Conservation (phyloP, 495 filamentous ascomycete species). For the Neurospora sp. region DNA sequence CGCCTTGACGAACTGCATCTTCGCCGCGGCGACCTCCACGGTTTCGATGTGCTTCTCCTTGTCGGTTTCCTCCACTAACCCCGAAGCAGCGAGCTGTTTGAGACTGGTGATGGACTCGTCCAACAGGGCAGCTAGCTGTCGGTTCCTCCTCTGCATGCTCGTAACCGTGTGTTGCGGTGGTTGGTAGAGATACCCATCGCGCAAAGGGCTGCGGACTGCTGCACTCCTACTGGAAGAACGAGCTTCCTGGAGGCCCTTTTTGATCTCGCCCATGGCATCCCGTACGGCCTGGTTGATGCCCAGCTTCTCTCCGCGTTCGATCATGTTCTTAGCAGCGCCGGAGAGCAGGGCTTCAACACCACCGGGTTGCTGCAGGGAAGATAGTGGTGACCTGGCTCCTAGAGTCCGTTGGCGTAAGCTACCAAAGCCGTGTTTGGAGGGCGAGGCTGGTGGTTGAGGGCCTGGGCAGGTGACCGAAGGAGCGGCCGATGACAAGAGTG, state of each 20-base stretch:
- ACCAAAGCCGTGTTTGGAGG: slow-evolving; percentile 11
- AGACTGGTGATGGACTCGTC: slow-evolving; percentile 62
- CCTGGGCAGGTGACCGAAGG: not conserved
- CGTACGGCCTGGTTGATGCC: slow-evolving; percentile 85
- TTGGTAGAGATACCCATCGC: not conserved
- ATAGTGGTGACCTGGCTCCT: slow-evolving; percentile 37
- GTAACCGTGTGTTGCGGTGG: slow-evolving; percentile 18
- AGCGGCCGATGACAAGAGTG: not conserved
- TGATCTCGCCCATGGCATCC: slow-evolving; percentile 77
- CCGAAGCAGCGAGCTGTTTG: slow-evolving; percentile 34
- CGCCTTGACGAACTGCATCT: slow-evolving; percentile 67
- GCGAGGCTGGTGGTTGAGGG: not conserved
- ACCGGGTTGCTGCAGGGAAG: slow-evolving; percentile 48
- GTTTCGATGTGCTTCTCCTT: slow-evolving; percentile 30
- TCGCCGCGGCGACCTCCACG: slow-evolving; percentile 57
- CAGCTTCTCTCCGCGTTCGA: slow-evolving; percentile 73
- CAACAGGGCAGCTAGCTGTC: slow-evolving; percentile 60
- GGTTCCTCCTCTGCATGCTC: slow-evolving; percentile 59
- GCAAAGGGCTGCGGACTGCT: slow-evolving; percentile 2
- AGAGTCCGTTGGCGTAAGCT: slow-evolving; percentile 23
- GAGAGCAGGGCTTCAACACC: slow-evolving; percentile 71
- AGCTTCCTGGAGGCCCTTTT: slow-evolving; percentile 32
- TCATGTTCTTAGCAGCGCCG: slow-evolving; percentile 74
- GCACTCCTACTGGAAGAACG: slow-evolving; percentile 23
- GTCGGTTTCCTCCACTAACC: slow-evolving; percentile 14